A percentile compares a stretch with the other conserved stretches of the same genome.
Conservation (phyloP, 1,139 yeast species). For the Taphrina sp. region DNA sequence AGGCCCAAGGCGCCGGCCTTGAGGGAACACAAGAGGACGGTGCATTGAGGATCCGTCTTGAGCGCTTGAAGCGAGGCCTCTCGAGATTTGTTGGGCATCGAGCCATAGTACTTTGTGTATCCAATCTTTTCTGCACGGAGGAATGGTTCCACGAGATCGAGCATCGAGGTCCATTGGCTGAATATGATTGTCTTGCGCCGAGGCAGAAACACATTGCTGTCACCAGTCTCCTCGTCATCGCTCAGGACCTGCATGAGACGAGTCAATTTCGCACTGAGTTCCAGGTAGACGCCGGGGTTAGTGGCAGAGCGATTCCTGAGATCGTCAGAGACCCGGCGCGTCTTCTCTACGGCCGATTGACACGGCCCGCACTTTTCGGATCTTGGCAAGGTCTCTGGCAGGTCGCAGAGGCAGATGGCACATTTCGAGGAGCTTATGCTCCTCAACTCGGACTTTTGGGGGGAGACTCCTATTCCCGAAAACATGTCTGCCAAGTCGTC, state of each 20-base stretch:
- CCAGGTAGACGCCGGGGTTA: not conserved
- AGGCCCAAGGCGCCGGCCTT: slow-evolving; percentile 61
- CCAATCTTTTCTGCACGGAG: slow-evolving; percentile 52
- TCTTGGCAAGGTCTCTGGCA: slow-evolving; percentile 2
- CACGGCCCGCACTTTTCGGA: slow-evolving; percentile 21
- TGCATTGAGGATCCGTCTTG: slow-evolving; percentile 43
- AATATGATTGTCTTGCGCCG: slow-evolving; percentile 63
- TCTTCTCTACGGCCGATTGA: slow-evolving; percentile 6
- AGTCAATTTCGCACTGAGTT: slow-evolving; percentile 25
- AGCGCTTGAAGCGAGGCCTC: slow-evolving; percentile 27
- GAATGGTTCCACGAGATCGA: slow-evolving; percentile 65
- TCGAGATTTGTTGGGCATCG: slow-evolving; percentile 34
- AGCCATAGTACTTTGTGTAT: slow-evolving; percentile 49
- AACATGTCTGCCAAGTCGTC: slow-evolving; percentile 33
- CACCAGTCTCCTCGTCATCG: slow-evolving; percentile 7
- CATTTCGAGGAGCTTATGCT: slow-evolving; percentile 13
- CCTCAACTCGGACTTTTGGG: slow-evolving; percentile 5
- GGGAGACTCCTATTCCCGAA: slow-evolving; percentile 31
- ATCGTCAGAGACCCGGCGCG: not conserved
- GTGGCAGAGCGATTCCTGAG: not conserved
- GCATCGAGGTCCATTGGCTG: slow-evolving; percentile 78
- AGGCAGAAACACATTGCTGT: not conserved
- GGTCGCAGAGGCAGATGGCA: slow-evolving; percentile 29
- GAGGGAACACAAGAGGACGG: slow-evolving; percentile 57
- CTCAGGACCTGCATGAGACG: slow-evolving; percentile 30